phyloP scores from a whole-genome alignment of 768 basidiomycete species.

The Boletus subcaerulescens region DNA sequence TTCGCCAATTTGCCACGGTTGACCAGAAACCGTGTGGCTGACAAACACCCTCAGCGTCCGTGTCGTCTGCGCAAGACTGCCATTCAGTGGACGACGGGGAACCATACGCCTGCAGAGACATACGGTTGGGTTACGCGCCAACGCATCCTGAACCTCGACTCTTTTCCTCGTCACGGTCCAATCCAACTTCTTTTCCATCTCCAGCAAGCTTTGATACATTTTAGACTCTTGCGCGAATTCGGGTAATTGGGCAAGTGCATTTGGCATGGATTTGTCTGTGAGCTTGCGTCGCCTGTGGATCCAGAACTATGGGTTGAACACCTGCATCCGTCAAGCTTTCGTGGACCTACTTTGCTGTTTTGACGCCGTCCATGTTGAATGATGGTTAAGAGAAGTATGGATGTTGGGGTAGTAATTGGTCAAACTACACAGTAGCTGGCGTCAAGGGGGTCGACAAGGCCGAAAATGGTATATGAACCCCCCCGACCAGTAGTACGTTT shows the following conservation, averaged over 20 bases:
- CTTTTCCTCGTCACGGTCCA: constrained; percentile 93
- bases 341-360: constrained; percentile 33
- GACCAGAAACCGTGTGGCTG: constrained; percentile 83
- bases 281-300: constrained; percentile 66
- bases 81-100: constrained; percentile 1
- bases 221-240: constrained; percentile 77
- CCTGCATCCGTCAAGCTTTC: background rate
- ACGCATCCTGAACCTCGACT: constrained; percentile 88
- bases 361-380: constrained; percentile 28
- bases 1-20: constrained; percentile 74
- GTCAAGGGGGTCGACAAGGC: constrained; percentile 1
- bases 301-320: background rate
- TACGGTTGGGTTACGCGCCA: constrained; percentile 66
- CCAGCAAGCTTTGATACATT: constrained; percentile 83
- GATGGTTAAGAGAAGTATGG: background rate
- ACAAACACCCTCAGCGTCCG: constrained; percentile 83
- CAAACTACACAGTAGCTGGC: no score
- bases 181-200: constrained; percentile 89
- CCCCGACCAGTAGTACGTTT: no score
- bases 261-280: constrained; percentile 75
- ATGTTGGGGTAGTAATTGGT: no score
- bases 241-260: constrained; percentile 68
- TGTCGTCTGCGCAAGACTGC: constrained; percentile 53
- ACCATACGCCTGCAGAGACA: background rate
- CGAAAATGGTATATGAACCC: constrained; percentile 5